These are phyloP conservation scores for Coemansia sp. DNA, from an alignment of 192 early-diverging fungal genomes.

Conservation along the genomic window DNA sequence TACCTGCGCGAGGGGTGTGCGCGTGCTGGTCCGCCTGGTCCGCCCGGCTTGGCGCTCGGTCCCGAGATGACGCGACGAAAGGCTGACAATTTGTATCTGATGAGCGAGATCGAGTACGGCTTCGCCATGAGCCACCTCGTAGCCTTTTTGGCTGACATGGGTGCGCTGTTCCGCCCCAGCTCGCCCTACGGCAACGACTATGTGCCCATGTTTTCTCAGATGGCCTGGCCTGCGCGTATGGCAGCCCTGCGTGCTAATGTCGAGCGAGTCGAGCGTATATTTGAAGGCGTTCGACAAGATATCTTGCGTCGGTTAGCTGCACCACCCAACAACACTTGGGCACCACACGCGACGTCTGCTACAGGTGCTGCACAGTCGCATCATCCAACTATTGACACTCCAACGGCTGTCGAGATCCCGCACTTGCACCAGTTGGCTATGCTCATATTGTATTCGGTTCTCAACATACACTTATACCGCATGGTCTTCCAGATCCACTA, in stretches of 20 bases:
- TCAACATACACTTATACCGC: constrained; percentile 57
- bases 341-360: not conserved
- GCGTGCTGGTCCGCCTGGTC: constrained; percentile 11
- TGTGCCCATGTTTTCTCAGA: constrained; percentile 34
- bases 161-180: constrained; percentile 50
- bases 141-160: constrained; percentile 53
- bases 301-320: constrained; percentile 32
- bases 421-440: constrained; percentile 49
- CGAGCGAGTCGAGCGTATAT: constrained; percentile 47
- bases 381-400: not conserved
- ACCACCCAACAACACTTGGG: constrained; percentile 14
- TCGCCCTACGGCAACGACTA: constrained; percentile 58
- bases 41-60: constrained; percentile 5
- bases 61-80: constrained; percentile 47
- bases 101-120: constrained; percentile 59
- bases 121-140: constrained; percentile 58
- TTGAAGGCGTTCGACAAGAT: constrained; percentile 47
- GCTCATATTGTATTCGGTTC: constrained; percentile 53
- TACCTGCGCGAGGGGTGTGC: constrained; percentile 43
- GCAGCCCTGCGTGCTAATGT: constrained; percentile 39
- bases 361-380: constrained; percentile 1
- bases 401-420: constrained; percentile 43
- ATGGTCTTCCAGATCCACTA: constrained; percentile 59
- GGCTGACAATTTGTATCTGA: constrained; percentile 46
- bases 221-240: constrained; percentile 38